Base-by-base conservation (phyloP, 176 grass and related monocot species). In the Lolium rigidum region DNA sequence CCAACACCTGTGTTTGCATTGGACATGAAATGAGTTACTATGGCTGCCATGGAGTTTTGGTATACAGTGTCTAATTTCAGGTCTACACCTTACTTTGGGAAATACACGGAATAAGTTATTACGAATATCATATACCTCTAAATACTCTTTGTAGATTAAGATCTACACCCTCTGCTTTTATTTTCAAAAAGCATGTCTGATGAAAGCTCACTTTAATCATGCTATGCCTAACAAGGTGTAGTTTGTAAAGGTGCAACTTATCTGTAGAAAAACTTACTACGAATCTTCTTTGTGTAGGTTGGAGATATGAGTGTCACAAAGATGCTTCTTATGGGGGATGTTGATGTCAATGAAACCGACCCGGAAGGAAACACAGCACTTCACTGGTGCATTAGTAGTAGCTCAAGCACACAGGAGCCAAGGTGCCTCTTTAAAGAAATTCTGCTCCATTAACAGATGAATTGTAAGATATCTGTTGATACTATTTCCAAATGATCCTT, bases 361-460 rank as follows among this genome's bases (percentile, higher is more conserved):
- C 80, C 70, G 15, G 85, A 93, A 67, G 88, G 85, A 67, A 93
- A 93, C 73, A 87, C 88, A 7, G 74, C 91, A 74, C 91, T 93
- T 83, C 91, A 93, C 67, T 93, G 91, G 88, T 93, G 88, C 82
- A 88, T 93, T 64, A 76, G 69, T 82, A 86, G 78, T 61, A 82
- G 79, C 50, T 88, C 88, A 84, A 86, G 81, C 70, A 85, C 88
- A 57, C 82, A 90, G 66, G 91, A 93, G 66, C 85, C 85, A 76
- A 90, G 91, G 85, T 90, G 26, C 31, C 13, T 14, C 54, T 52
- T 81, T 16, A 76, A 24, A 61, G 13, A 76, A 70, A 91, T 52
- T 61, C 21, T 59, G 28, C 31, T 60, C 54, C 49, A 24, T 71
- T 82, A 17, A 63, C 35, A 16, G 11, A 25, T 49, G 21, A 11